A percentile compares a stretch with the other conserved stretches of the same genome.
Conservation (phyloP, 441 rosid species). For the Euphorbia celastroides region DNA sequence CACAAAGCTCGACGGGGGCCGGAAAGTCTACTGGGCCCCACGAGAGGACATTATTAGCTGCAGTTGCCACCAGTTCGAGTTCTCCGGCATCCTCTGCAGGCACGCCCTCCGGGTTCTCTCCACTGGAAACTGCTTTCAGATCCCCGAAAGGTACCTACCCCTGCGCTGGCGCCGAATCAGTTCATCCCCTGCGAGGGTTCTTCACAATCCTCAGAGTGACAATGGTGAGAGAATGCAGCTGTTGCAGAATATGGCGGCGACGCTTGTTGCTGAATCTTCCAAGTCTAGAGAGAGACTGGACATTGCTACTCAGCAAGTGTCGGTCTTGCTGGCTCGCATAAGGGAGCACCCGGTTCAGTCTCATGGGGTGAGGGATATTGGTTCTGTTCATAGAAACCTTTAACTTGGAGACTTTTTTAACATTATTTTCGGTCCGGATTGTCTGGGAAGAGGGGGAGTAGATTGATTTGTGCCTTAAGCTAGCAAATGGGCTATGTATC, state of each 20-base stretch:
- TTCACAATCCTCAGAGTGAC: slow-evolving; percentile 38
- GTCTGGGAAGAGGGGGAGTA: slow-evolving; percentile 9
- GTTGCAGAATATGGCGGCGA: slow-evolving; percentile 67
- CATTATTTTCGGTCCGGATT: slow-evolving; percentile 8
- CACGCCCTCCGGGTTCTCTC: slow-evolving; percentile 94
- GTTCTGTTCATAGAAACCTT: slow-evolving; percentile 34
- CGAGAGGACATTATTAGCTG: slow-evolving; percentile 88
- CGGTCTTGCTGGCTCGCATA: slow-evolving; percentile 64
- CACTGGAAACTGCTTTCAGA: slow-evolving; percentile 86
- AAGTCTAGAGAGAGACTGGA: slow-evolving; percentile 87
- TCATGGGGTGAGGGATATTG: slow-evolving; percentile 29
- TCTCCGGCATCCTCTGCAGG: slow-evolving; percentile 87
- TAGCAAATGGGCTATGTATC: background rate
- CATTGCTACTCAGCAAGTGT: slow-evolving; percentile 68
- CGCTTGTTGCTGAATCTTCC: slow-evolving; percentile 66
- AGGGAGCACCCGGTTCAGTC: slow-evolving; percentile 64
- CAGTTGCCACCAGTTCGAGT: slow-evolving; percentile 91
- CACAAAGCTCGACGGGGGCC: slow-evolving; percentile 85
- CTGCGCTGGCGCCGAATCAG: slow-evolving; percentile 76
- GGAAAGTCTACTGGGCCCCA: slow-evolving; percentile 87
- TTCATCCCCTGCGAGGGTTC: slow-evolving; percentile 39
- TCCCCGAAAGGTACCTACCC: slow-evolving; percentile 86
- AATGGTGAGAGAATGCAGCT: slow-evolving; percentile 67
- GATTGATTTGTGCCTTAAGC: background rate
- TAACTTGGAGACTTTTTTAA: slow-evolving; percentile 11